phyloP scores from a whole-genome alignment of 2,329 filamentous ascomycete genomes.

The Aureobasidium lini region DNA sequence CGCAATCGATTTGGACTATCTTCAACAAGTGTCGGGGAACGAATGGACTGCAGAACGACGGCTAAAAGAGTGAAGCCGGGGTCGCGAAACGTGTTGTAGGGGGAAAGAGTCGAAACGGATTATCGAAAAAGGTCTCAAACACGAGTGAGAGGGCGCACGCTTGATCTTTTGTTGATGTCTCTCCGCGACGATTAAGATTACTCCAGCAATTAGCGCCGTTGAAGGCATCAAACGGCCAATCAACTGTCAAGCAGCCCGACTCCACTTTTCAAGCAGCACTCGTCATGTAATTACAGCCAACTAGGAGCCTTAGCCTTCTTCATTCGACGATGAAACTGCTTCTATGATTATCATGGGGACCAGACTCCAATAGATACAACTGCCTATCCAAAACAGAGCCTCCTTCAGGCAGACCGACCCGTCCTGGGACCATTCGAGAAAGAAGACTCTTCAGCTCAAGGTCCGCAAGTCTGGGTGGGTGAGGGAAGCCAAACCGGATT shows the following conservation, averaged over 20 bases:
- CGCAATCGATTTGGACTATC: background rate
- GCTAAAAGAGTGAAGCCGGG: constrained; percentile 60
- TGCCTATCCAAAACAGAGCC: background rate
- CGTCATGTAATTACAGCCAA: constrained; percentile 10
- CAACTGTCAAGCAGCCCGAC: background rate
- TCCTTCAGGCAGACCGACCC: background rate
- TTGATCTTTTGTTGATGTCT: constrained; percentile 10
- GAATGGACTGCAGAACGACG: constrained; percentile 42
- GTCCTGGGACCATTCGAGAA: background rate
- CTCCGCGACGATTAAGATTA: constrained; percentile 6
- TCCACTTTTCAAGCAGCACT: constrained; percentile 8
- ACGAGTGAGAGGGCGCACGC: background rate
- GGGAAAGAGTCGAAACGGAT: constrained; percentile 17
- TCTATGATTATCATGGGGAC: constrained; percentile 7
- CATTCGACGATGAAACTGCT: constrained; percentile 5
- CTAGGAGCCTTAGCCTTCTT: background rate
- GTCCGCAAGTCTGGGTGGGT: background rate
- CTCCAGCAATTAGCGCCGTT: constrained; percentile 10
- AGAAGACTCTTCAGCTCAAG: background rate
- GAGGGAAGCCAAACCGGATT: constrained; percentile 6
- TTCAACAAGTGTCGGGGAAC: constrained; percentile 20
- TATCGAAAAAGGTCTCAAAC: constrained; percentile 8
- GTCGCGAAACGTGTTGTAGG: constrained; percentile 25
- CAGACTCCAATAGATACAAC: constrained; percentile 13
- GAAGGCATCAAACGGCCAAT: background rate